Conservation (phyloP, 2,329 filamentous ascomycete species). For the Paracamarosporium sp. region DNA sequence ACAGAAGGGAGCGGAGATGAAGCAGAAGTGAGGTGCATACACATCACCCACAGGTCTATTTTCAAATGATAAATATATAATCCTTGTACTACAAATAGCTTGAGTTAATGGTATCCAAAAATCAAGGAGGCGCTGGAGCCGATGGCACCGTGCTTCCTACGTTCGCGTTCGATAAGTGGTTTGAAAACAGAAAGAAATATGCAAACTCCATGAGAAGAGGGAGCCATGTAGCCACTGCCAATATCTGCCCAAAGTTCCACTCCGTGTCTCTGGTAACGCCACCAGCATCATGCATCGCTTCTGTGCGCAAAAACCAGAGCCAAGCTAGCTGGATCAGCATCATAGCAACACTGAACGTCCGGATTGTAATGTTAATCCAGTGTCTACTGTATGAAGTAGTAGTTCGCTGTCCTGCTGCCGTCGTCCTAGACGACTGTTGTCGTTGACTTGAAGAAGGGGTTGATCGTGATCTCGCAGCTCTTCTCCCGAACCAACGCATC, state of each 20-base stretch:
- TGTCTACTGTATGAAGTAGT: neutral
- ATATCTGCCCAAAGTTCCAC: neutral
- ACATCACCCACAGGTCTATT: too few relatives aligned
- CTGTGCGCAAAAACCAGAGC: neutral
- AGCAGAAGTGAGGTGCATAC: neutral
- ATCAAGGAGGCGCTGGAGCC: neutral
- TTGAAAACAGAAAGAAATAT: neutral
- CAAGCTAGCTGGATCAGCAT: neutral
- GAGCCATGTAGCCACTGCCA: neutral
- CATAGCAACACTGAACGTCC: neutral
- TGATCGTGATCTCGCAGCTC: neutral
- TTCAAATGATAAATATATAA: too few relatives aligned
- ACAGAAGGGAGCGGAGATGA: neutral
- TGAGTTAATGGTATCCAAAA: too few relatives aligned
- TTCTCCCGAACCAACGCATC: neutral
- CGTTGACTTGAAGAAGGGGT: neutral
- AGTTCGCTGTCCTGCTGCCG: neutral
- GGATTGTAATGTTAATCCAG: neutral
- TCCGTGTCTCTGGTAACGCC: neutral
- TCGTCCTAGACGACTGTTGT: neutral
- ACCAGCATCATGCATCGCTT: neutral
- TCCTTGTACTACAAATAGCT: neutral
- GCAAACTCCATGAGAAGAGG: neutral
- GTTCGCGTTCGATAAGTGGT: neutral
- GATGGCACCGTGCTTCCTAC: neutral